Base-by-base conservation (phyloP, 805 yeast genomes). In the Candida alai region DNA sequence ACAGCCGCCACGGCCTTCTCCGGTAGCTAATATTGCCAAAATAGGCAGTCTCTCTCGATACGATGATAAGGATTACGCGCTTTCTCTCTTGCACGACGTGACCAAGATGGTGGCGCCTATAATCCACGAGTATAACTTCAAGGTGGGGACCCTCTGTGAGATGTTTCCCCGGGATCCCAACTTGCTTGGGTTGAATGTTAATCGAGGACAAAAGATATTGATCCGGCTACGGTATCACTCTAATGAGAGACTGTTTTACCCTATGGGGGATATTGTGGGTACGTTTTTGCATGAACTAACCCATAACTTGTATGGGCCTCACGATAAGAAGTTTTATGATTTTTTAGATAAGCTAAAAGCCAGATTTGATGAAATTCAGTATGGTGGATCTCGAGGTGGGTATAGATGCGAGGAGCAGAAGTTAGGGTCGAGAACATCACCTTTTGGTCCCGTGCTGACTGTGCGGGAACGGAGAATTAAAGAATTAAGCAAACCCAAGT, bases 261-360 rank as follows among this genome's bases (percentile, higher is more conserved):
- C 88, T 1, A 60, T 80, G 56, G 69, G 77, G 3, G 78, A 78
- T 32, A 59, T 89, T 2, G 51, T 89, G 17, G 95, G 88, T 1
- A 87, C 96, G 0, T 74, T 88, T 78, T 62, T 90, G 4, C 97
- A 90, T 56, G 97, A 90, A 54, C 65, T 90, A 26, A 74, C 86
- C 2, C 97, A 90, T 54, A 89, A 87, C 53, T 52, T 68, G 14
- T 63, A 64, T 48, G 96, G 96, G 0, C 84, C 95, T 0, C 97
- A 90, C 52, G 82, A 90, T 60, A 72, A 61, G 2, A 60, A 59
- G 39, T 90, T 90, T 51, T 85, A 85, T 52, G 61, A 62, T 32
- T 69, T 70, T 32, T 55, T 87, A 43, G 90, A 84, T 35, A 76
- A 73, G 39, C 62, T 84, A 25, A 74, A 72, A 37, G 62, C 61